These are phyloP conservation scores for Phytopythium mirpurense DNA, from an alignment of 352 stramenopile genomes.

Conservation along the genomic window DNA sequence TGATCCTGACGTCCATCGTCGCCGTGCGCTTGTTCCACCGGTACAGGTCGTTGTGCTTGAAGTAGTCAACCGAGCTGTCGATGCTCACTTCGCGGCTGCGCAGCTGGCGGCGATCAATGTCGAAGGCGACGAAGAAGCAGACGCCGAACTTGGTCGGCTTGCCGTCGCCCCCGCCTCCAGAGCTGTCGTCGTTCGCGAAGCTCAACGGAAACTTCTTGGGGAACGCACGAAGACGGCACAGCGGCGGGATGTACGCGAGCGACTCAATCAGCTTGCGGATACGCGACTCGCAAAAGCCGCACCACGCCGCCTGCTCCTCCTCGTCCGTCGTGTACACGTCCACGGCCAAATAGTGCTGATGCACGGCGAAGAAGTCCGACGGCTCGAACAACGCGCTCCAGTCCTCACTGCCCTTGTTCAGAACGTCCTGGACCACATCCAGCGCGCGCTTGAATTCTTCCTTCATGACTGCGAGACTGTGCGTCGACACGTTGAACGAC, in stretches of 20 bases:
- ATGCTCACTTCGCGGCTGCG: slow-evolving; percentile 80
- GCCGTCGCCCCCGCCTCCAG: slow-evolving; percentile 12
- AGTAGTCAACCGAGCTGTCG: slow-evolving; percentile 83
- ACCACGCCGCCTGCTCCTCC: slow-evolving; percentile 91
- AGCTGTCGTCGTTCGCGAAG: slow-evolving; percentile 29
- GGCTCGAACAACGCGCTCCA: slow-evolving; percentile 79
- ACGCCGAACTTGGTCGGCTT: slow-evolving; percentile 60
- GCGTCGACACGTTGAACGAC: slow-evolving; percentile 96
- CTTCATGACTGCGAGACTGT: slow-evolving; percentile 94
- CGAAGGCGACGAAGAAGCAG: slow-evolving; percentile 85
- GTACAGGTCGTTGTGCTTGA: slow-evolving; percentile 87
- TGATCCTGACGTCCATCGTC: slow-evolving; percentile 85
- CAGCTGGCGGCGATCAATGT: slow-evolving; percentile 75
- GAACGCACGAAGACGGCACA: slow-evolving; percentile 79
- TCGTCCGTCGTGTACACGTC: slow-evolving; percentile 88
- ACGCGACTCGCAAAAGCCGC: slow-evolving; percentile 91
- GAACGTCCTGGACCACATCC: slow-evolving; percentile 76
- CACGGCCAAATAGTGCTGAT: slow-evolving; percentile 89
- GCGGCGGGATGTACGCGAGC: slow-evolving; percentile 72
- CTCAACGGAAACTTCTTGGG: slow-evolving; percentile 82
- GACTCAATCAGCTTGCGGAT: slow-evolving; percentile 90
- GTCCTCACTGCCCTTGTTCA: slow-evolving; percentile 74
- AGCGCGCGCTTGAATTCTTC: slow-evolving; percentile 88
- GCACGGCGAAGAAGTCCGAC: slow-evolving; percentile 84
- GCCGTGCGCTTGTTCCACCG: slow-evolving; percentile 85